Base-by-base conservation (phyloP, 1,284 basidiomycete genomes). In the Ceraceosorus guamensis region DNA sequence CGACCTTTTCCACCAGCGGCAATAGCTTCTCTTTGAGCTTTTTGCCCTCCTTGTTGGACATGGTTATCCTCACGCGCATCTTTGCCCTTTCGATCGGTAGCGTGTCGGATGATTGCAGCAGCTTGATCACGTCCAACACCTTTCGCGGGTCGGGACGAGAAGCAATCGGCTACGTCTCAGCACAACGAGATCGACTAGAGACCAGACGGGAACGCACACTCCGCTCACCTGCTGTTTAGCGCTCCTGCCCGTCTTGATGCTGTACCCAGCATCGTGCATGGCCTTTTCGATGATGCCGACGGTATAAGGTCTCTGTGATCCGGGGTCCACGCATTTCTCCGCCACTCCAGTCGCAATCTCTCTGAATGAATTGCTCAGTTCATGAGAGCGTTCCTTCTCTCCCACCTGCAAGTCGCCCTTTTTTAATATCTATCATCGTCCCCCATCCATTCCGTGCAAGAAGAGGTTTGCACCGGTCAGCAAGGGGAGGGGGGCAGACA, bases 261-360 rank as follows among this genome's bases (percentile, higher is more conserved):
- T 91, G 78, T 88, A 95, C 10, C 92, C 91, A 5, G 90, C 85
- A 75, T 97, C 92, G 30, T 84, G 80, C 90, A 99, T 93, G 0
- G 91, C 92, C 79, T 97, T 98, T 74, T 99, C 95, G 61, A 99
- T 90, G 81, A 98, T 91, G 18, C 89, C 87, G 47, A 93, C 89
- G 1, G 91, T 87, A 76, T 96, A 92, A 4, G 91, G 91, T 30
- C 86, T 81, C 71, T 91, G 86, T 3, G 90, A 93, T 3, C 81
- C 78, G 1, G 93, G 95, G 71, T 98, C 92, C 37, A 97, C 91
- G 58, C 89, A 95, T 80, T 91, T 92, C 78, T 92, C 89, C 1
- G 91, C 86, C 4, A 98, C 89, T 46, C 91, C 83, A 0, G 90
- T 95, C 2, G 90, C 91, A 61, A 98, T 95, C 74, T 98, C 95